These are phyloP conservation scores for Kernera saxatilis DNA, from an alignment of 345 rosid genomes.

Conservation along the genomic window DNA sequence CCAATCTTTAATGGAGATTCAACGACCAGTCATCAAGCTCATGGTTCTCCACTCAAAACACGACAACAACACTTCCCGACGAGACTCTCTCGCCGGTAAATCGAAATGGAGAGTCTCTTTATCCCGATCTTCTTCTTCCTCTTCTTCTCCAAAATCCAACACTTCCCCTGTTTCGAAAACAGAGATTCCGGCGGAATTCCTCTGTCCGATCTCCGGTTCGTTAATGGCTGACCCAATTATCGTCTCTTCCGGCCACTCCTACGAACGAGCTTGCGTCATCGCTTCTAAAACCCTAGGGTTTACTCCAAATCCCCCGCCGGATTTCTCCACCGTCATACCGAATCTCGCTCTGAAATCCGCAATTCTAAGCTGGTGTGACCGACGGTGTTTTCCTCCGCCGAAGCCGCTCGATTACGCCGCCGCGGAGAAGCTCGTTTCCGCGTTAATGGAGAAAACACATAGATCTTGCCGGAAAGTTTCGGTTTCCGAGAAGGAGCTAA, in stretches of 20 bases:
- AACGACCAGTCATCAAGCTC: slow-evolving; percentile 42
- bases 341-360: slow-evolving; percentile 78
- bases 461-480: neutral
- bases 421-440: slow-evolving; percentile 45
- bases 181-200: slow-evolving; percentile 50
- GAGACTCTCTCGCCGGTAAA: slow-evolving; percentile 13
- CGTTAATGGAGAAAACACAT: slow-evolving; percentile 27
- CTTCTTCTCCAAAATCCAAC: slow-evolving; percentile 14
- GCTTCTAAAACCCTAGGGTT: slow-evolving; percentile 58
- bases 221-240: slow-evolving; percentile 86
- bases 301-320: slow-evolving; percentile 49
- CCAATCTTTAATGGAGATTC: slow-evolving; percentile 42
- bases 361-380: slow-evolving; percentile 61
- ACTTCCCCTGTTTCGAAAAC: slow-evolving; percentile 11
- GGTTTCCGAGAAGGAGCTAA: slow-evolving; percentile 29
- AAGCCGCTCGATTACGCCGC: slow-evolving; percentile 42
- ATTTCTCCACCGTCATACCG: slow-evolving; percentile 73
- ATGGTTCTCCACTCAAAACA: slow-evolving; percentile 29
- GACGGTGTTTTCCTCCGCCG: slow-evolving; percentile 40
- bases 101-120: slow-evolving; percentile 52
- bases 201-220: slow-evolving; percentile 66
- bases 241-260: slow-evolving; percentile 88
- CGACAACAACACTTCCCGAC: slow-evolving; percentile 18
- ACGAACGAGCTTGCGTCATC: slow-evolving; percentile 57
- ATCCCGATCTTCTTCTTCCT: slow-evolving; percentile 33